A percentile compares a stretch with the other conserved stretches of the same genome.
phyloP scores from a whole-genome alignment of 73 alveolate species.

The Uronychia setigera region DNA sequence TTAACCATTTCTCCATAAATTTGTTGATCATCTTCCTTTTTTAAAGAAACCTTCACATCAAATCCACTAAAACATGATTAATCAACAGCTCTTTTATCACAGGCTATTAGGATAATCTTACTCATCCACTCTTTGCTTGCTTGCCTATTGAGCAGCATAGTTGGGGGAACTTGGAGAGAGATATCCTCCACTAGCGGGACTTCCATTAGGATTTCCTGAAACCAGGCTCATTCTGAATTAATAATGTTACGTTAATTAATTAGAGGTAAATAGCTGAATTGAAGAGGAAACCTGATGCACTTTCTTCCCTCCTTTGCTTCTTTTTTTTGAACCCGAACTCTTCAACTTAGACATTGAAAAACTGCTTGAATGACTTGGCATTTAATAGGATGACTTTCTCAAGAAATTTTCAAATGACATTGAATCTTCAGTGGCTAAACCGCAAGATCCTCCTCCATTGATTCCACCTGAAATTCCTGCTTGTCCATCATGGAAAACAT shows the following conservation, averaged over 20 bases:
- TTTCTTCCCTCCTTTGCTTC: not conserved
- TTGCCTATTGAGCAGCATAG: not conserved
- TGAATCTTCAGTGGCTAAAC: not conserved
- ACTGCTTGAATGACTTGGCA: not conserved
- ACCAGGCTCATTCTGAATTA: not conserved
- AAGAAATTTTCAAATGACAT: not conserved
- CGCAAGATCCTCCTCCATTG: not conserved
- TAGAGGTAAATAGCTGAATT: not conserved
- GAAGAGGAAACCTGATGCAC: not conserved
- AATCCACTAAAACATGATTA: not conserved
- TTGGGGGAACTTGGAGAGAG: not conserved
- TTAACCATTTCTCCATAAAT: not conserved
- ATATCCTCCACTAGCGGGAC: not conserved
- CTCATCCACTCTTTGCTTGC: too few relatives aligned
- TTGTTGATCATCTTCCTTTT: not conserved
- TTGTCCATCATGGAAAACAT: not conserved
- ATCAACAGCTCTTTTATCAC: not conserved
- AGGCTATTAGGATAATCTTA: too few relatives aligned
- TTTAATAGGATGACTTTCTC: not conserved
- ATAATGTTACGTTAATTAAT: not conserved
- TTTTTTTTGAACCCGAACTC: not conserved
- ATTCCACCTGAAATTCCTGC: too few relatives aligned
- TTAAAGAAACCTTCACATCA: not conserved
- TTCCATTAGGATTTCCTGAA: not conserved
- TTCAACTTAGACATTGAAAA: not conserved